Percentiles rank a stretch among this genome's conserved stretches.
phyloP scores from a whole-genome alignment of 768 basidiomycete genomes.

The Russula sp. region DNA sequence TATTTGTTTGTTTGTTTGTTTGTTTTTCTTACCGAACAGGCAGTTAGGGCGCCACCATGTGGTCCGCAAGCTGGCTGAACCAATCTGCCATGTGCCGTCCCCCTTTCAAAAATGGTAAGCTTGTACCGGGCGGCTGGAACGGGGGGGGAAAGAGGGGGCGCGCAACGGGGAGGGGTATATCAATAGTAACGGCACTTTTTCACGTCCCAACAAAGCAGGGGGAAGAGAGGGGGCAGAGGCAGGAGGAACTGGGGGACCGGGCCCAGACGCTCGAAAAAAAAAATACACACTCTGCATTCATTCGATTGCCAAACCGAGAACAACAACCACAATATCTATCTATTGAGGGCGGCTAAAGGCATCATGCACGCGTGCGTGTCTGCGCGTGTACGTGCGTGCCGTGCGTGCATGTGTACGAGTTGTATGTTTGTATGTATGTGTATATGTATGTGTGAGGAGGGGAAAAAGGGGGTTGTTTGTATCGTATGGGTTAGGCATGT shows the following conservation, averaged over 20 bases:
- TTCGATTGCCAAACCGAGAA: conserved; percentile 5
- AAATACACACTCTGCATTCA: background rate
- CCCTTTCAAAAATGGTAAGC: conserved; percentile 1
- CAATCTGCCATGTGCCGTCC: background rate
- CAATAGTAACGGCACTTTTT: no score
- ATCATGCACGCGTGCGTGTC: background rate
- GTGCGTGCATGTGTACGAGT: background rate
- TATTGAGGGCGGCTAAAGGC: background rate
- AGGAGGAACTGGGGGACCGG: background rate
- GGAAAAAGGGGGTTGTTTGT: background rate
- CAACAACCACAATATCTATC: background rate
- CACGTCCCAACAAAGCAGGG: background rate
- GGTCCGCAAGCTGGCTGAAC: background rate
- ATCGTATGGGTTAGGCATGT: background rate
- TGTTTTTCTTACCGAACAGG: background rate
- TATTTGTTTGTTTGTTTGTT: background rate
- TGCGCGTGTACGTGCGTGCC: background rate
- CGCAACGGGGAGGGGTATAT: no score
- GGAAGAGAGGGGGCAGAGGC: background rate
- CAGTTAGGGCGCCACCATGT: conserved; percentile 8
- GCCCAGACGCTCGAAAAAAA: background rate
- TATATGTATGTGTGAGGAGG: background rate
- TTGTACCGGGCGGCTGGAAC: background rate
- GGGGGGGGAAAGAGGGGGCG: no score
- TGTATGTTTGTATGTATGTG: background rate